A percentile compares a stretch with the other conserved stretches of the same genome.
These are phyloP conservation scores for Ogataea thermomethanolica DNA, from an alignment of 805 yeast genomes.

Conservation along the genomic window DNA sequence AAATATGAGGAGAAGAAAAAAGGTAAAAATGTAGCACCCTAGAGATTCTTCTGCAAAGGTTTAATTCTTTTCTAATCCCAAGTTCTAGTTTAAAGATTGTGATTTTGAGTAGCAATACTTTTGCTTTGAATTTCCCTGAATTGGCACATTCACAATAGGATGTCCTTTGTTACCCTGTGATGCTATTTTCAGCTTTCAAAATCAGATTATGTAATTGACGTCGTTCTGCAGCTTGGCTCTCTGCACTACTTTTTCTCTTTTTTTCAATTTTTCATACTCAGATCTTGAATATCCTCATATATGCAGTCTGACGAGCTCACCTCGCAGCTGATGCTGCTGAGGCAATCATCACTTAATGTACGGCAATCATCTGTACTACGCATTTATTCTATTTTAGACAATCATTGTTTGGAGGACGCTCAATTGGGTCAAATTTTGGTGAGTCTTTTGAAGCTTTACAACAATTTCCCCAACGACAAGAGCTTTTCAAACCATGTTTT, in stretches of 20 bases:
- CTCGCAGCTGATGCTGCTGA: slow-evolving; percentile 15
- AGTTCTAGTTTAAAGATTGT: no score
- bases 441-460: slow-evolving; percentile 45
- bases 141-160: no score
- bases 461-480: slow-evolving; percentile 46
- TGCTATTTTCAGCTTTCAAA: neutral
- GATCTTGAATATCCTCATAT: slow-evolving; percentile 1
- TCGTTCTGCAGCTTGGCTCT: no score
- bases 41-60: no score
- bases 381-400: slow-evolving; percentile 29
- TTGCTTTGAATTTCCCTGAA: no score
- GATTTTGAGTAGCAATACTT: no score
- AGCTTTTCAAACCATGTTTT: slow-evolving; percentile 43
- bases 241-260: slow-evolving; percentile 5
- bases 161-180: neutral
- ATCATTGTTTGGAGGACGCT: slow-evolving; percentile 11
- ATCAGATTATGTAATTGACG: no score
- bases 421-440: slow-evolving; percentile 32
- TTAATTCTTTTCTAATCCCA: no score
- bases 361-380: slow-evolving; percentile 36
- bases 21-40: no score
- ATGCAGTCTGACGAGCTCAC: slow-evolving; percentile 6
- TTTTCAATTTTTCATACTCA: slow-evolving; percentile 2
- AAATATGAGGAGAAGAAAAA: neutral
- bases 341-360: slow-evolving; percentile 35